phyloP scores from a whole-genome alignment of 306 rosid species.

The Argentina anserina region DNA sequence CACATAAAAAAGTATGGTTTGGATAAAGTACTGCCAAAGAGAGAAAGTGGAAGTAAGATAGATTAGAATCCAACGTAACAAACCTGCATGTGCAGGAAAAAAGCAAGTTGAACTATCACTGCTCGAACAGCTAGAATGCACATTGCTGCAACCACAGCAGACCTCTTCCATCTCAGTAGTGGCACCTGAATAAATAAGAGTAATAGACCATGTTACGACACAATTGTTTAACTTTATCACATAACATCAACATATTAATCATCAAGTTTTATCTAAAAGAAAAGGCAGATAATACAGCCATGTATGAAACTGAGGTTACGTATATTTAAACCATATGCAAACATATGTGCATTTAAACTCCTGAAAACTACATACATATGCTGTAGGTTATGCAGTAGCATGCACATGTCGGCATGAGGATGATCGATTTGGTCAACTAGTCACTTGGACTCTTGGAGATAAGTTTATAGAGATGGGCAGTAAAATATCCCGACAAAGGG shows the following conservation, averaged over 20 bases:
- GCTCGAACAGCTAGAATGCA: constrained; percentile 96
- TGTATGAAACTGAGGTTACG: background rate
- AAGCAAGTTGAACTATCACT: constrained; percentile 93
- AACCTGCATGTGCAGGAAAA: constrained; percentile 96
- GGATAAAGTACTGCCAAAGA: background rate
- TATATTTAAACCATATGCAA: too few relatives aligned
- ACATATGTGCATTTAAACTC: background rate
- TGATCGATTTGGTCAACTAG: background rate
- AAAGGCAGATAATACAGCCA: background rate
- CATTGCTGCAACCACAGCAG: constrained; percentile 85
- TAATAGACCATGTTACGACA: constrained; percentile 12
- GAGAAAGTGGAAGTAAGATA: background rate
- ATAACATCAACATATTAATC: background rate
- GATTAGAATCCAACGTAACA: background rate
- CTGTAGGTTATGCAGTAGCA: background rate
- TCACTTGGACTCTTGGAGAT: background rate
- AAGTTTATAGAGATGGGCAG: background rate
- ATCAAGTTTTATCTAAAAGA: background rate
- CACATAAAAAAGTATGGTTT: background rate
- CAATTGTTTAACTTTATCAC: background rate
- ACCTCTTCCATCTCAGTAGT: constrained; percentile 90
- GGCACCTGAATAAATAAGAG: constrained; percentile 61
- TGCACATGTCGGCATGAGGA: background rate
- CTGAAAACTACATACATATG: background rate
- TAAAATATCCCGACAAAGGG: background rate